Evolutionary conservation across 2,329 filamentous ascomycete species (phyloP), one percentile per base, ranked within the genome.

Genomic region (Pestalotiopsis sp.): DNA sequence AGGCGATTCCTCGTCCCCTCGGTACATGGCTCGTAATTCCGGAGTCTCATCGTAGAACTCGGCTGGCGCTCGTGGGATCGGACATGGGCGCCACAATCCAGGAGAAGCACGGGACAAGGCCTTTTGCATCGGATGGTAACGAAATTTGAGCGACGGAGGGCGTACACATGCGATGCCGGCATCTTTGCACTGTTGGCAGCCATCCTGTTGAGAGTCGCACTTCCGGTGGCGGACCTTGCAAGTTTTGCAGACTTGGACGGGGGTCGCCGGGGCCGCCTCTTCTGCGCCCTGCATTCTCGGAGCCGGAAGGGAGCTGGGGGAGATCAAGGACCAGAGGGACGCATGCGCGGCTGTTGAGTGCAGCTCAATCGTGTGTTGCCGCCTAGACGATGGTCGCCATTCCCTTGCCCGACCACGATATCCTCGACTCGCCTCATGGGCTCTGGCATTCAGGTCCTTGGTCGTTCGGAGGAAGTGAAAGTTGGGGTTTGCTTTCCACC

Each of bases 191-290:
- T 63, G 31, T n/a, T 39, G 31, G 39, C 60, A 63, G 60, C 31
- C 60, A 23, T 63, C 60, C 60, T 63, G n/a, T 23, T 63, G 31
- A n/a, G 38, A 41, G 36, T 63, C 60, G 60, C 60, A 63, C 60
- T 63, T 63, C 60, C 60, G 60, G n/a, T 63, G 60, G 27, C 60
- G 60, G 38, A 45, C n/a, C 31, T 41, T 63, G 60, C 60, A 63
- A 31, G 25, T 14, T n/a, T 63, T 14, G 60, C 60, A 63, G 20
- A 63, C 60, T 25, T 63, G 60, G 20, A 23, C 12, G 13, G 57
- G 57, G 17, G 13, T 31, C 14, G 57, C 57, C 17, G 25, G 9
- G 17, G 27, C 7, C 6, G 57, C 14, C 20, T 60, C 57, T 31
- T 60, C 57, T 60, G 57, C 12, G 57, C 17, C 20, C 3, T 60